Evolutionary conservation across 768 basidiomycete species (phyloP).

Genomic region (Krasilnikovozyma curviuscula): DNA sequence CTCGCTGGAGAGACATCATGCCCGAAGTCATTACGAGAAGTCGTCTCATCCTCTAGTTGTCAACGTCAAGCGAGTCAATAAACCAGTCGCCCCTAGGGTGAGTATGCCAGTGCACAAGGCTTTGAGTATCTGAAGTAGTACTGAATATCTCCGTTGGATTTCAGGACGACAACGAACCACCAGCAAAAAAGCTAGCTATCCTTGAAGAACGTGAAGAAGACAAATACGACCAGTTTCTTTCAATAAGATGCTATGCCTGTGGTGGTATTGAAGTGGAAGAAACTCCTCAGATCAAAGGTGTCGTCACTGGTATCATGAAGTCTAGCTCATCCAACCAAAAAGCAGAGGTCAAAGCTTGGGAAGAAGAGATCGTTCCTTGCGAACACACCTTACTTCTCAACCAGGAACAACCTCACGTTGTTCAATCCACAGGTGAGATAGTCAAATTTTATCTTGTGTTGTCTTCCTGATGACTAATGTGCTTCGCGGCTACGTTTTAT

Average conservation of each 20-base stretch:
- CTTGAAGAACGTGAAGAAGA: slow-evolving; percentile 60
- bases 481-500: not conserved
- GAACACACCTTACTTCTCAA: slow-evolving; percentile 50
- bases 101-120: slow-evolving; percentile 25
- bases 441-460: not conserved
- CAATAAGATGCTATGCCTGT: slow-evolving; percentile 60
- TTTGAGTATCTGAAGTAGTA: not conserved
- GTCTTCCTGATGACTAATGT: slow-evolving; percentile 2
- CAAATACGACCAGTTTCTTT: slow-evolving; percentile 49
- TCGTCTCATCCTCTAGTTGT: slow-evolving; percentile 55
- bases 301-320: slow-evolving; percentile 51
- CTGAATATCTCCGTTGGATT: not conserved
- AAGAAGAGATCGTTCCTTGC: slow-evolving; percentile 77
- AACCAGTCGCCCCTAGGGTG: slow-evolving; percentile 45
- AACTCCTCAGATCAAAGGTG: slow-evolving; percentile 32
- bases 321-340: slow-evolving; percentile 77
- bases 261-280: slow-evolving; percentile 20
- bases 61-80: slow-evolving; percentile 56
- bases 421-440: slow-evolving; percentile 37
- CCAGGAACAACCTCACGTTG: slow-evolving; percentile 31
- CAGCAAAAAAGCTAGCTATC: slow-evolving; percentile 73
- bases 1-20: slow-evolving; percentile 37
- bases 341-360: slow-evolving; percentile 92
- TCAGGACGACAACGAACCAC: slow-evolving; percentile 64
- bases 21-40: slow-evolving; percentile 49